Evolutionary conservation across 1,139 yeast genomes (phyloP), one percentile per base, ranked within the genome.

Genomic region (Yamadazyma aaseri): DNA sequence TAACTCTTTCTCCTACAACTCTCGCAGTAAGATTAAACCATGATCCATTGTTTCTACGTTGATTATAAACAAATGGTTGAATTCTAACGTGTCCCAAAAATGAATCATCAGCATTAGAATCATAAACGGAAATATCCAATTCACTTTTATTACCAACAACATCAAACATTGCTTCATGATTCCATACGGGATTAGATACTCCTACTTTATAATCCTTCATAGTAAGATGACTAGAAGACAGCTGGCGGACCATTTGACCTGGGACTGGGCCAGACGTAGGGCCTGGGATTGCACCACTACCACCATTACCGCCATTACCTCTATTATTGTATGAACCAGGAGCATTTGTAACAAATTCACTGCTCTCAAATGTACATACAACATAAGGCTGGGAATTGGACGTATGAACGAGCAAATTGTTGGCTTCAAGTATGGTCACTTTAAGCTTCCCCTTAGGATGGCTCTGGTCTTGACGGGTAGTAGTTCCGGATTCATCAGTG

Each of bases 341-440:
- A 11, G 92, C 90, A 44, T 80, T 79, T 17, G 95, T 81, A 41
- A 90, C 89, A 47, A 82, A 86, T 62, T 90, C 97, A 1, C 95
- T 83, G 42, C 94, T 83, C 55, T 89, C 96, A 63, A 86, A 90
- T 2, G 96, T 86, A 58, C 96, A 86, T 21, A 90, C 96, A 16
- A 86, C 96, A 56, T 90, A 90, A 3, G 96, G 96, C 49, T 79
- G 82, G 29, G 60, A 60, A 44, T 73, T 65, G 21, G 51, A 39
- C 3, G 76, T 61, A 35, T 68, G 65, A 18, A 81, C 76, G 29
- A 72, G 64, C 42, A 89, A 67, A 46, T 79, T 81, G 39, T 72
- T 74, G 3, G 96, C 97, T 56, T 86, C 92, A 26, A 84, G 67
- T 46, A 92, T 87, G 31, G 78, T 77, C 31, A 92, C 89, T 50